Conservation (phyloP, 1,284 basidiomycete species). For the Cutaneotrichosporon mucoides region DNA sequence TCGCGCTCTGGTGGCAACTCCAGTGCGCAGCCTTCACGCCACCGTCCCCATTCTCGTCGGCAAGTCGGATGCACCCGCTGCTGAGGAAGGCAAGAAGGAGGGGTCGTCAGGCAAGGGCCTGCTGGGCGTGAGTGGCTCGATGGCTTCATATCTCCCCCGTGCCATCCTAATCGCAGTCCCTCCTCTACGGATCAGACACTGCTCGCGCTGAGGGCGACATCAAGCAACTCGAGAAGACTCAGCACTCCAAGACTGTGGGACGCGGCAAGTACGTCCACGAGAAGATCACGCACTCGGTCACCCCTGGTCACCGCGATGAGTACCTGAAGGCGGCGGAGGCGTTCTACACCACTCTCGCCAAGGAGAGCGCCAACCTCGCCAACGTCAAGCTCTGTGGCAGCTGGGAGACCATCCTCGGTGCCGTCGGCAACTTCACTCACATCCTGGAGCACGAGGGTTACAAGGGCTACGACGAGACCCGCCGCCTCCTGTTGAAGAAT, state of each 20-base stretch:
- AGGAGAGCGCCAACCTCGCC: constrained; percentile 61
- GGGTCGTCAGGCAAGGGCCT: not conserved
- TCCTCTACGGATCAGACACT: constrained; percentile 73
- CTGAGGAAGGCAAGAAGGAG: not conserved
- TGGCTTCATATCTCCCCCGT: too few species aligned
- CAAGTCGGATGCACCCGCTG: not conserved
- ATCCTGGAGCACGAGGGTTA: constrained; percentile 88
- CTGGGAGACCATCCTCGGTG: constrained; percentile 81
- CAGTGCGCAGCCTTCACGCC: constrained; percentile 11
- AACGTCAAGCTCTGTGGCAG: constrained; percentile 78
- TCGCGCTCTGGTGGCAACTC: not conserved
- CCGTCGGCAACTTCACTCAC: constrained; percentile 69
- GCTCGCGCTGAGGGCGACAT: constrained; percentile 76
- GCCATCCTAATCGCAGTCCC: constrained; percentile 44
- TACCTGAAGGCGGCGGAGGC: constrained; percentile 80
- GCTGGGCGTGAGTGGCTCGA: constrained; percentile 3
- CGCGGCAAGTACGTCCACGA: constrained; percentile 75
- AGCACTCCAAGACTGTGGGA: constrained; percentile 78
- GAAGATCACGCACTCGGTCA: constrained; percentile 81
- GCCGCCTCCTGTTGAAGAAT: constrained; percentile 22
- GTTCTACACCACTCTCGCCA: constrained; percentile 73
- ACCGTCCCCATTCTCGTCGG: not conserved
- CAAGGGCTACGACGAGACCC: constrained; percentile 64
- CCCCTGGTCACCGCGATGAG: constrained; percentile 68
- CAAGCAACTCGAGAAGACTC: constrained; percentile 54